These are phyloP conservation scores for Vicia sativa DNA, from an alignment of 306 rosid species.

Conservation along the genomic window DNA sequence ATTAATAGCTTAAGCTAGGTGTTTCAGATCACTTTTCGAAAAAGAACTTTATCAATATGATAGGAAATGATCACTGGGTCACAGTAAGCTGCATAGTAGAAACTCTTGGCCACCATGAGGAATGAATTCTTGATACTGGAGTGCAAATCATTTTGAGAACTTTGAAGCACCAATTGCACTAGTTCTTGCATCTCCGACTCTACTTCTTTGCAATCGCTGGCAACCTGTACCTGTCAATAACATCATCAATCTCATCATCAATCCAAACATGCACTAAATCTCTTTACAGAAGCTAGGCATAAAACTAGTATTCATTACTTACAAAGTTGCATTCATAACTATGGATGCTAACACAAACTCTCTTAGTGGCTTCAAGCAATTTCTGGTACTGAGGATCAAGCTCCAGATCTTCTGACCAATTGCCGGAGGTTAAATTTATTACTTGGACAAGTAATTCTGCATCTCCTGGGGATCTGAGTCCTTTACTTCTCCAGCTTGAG, in stretches of 20 bases:
- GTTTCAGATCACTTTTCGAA: constrained; percentile 58
- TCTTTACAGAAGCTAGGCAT: too few species aligned
- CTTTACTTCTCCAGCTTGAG: too few species aligned
- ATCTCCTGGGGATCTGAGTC: too few species aligned
- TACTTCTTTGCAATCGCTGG: constrained; percentile 41
- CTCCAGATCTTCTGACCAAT: too few species aligned
- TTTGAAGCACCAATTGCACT: constrained; percentile 57
- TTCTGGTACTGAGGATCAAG: too few species aligned
- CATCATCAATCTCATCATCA: too few species aligned
- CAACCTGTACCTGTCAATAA: constrained; percentile 42
- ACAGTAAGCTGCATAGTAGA: constrained; percentile 61
- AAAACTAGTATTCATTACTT: too few species aligned
- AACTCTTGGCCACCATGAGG: constrained; percentile 65
- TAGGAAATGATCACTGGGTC: constrained; percentile 52
- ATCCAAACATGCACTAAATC: neutral
- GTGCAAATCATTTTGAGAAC: constrained; percentile 46
- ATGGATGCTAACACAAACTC: too few species aligned
- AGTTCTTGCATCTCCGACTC: constrained; percentile 78
- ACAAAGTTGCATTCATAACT: too few species aligned
- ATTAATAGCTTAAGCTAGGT: neutral
- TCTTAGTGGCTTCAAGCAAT: too few species aligned
- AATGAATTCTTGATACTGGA: constrained; percentile 62
- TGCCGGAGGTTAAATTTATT: too few species aligned
- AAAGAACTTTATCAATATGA: constrained; percentile 71
- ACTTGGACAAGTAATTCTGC: too few species aligned